A percentile compares a stretch with the other conserved stretches of the same genome.
phyloP scores from a whole-genome alignment of 805 yeast genomes.

The Cyberlindnera misumaiensis region DNA sequence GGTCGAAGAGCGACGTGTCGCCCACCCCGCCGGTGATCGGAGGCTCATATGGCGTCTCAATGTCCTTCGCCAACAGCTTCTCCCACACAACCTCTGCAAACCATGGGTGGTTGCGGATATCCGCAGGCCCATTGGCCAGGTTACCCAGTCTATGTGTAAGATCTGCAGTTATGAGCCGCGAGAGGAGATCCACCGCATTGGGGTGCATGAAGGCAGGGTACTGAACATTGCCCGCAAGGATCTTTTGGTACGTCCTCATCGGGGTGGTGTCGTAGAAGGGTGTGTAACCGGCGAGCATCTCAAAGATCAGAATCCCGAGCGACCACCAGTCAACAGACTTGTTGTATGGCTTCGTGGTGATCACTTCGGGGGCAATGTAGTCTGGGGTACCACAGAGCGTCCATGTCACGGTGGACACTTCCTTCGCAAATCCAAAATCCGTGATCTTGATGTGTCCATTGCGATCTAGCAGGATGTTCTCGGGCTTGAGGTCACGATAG shows the following conservation, averaged over 20 bases:
- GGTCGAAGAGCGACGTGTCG: conserved; percentile 77
- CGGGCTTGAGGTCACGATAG: conserved; percentile 90
- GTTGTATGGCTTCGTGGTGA: conserved; percentile 88
- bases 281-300: conserved; percentile 92
- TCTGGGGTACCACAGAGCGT: conserved; percentile 95
- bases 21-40: conserved; percentile 93
- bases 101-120: conserved; percentile 86
- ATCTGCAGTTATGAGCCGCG: conserved; percentile 73
- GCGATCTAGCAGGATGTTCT: conserved; percentile 79
- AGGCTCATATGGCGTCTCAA: conserved; percentile 95
- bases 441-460: conserved; percentile 89
- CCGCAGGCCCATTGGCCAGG: conserved; percentile 76
- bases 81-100: conserved; percentile 93
- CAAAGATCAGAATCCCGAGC: conserved; percentile 82
- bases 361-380: conserved; percentile 94
- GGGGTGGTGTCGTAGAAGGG: conserved; percentile 92
- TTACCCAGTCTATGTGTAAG: conserved; percentile 82
- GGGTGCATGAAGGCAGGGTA: conserved; percentile 74
- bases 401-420: conserved; percentile 86
- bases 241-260: conserved; percentile 91
- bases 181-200: conserved; percentile 69
- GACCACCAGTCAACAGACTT: conserved; percentile 99
- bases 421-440: conserved; percentile 94
- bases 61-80: conserved; percentile 71
- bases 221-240: conserved; percentile 68